Base-by-base conservation (phyloP, 1,284 basidiomycete species). In the Tilletia setariae region DNA sequence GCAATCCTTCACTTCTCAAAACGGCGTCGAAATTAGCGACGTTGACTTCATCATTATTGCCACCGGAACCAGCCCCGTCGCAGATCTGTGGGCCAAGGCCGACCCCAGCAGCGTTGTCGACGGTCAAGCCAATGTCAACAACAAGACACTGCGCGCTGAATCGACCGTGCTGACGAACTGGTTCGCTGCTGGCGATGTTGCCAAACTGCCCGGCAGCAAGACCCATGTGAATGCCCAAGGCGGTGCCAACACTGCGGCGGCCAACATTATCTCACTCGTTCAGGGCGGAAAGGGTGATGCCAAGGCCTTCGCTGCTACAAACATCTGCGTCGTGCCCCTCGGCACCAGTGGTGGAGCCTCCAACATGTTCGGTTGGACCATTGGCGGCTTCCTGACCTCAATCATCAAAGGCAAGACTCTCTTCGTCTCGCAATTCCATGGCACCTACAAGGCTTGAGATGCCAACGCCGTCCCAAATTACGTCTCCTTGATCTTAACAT, bases 41-140 rank as follows among this genome's bases (percentile, higher is more conserved):
- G 81, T 84, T 66, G 85, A 86, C 74, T 86, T 79, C 71, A 74
- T 86, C 44, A 81, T 85, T 64, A 49, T 84, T 63, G 81, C 82
- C 9, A 77, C 78, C 16, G 85, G 85, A 15, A 84, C 84, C 74
- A 75, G 70, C 32, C 81, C 84, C n/a, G 84, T 84, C 70, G 79
- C 83, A 0, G 62, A 61, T 3, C 69, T 85, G 63, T 75, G 85
- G 15, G 49, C 69, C 9, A 65, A 72, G 0, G 76, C 71, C 59
- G 82, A 85, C 72, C 61, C 79, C 0, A 25, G 66, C 15, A 53
- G 84, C n/a, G 30, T 84, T 32, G 69, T 80, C 62, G 43, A 67
- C 6, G 66, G 51, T 25, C 71, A 80, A 56, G 76, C 85, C 73
- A 74, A 72, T 25, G 84, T 86, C 51, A 76, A 83, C 66, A 51